phyloP scores from a whole-genome alignment of 805 yeast genomes.

The Candida stauntonica region DNA sequence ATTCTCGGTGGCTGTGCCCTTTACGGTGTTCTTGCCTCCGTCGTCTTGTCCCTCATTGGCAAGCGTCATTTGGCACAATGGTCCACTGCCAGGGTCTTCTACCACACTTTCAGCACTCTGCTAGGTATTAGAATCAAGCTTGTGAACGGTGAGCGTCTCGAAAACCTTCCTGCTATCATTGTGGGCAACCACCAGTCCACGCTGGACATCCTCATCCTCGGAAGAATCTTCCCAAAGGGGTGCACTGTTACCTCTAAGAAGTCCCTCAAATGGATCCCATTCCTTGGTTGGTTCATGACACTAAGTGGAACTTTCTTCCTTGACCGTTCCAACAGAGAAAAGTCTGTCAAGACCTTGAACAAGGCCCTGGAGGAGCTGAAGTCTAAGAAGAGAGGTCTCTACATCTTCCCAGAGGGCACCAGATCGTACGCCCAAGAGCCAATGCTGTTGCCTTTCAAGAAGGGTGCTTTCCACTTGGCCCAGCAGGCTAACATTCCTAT shows the following conservation, averaged over 20 bases:
- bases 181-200: conserved; percentile 91
- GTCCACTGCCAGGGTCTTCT: conserved; percentile 82
- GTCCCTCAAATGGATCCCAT: conserved; percentile 77
- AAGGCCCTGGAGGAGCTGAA: conserved; percentile 62
- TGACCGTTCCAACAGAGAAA: conserved; percentile 72
- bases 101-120: conserved; percentile 50
- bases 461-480: conserved; percentile 98
- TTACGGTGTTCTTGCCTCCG: conserved; percentile 76
- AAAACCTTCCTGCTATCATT: conserved; percentile 67
- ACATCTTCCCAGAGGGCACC: conserved; percentile 97
- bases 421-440: conserved; percentile 73
- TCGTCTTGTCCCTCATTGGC: conserved; percentile 60
- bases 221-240: conserved; percentile 78
- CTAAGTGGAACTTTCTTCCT: conserved; percentile 87
- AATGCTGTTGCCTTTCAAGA: conserved; percentile 80
- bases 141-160: conserved; percentile 58
- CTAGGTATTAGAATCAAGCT: conserved; percentile 70
- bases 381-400: conserved; percentile 64
- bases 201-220: conserved; percentile 77
- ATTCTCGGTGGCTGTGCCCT: conserved; percentile 57
- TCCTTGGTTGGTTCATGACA: conserved; percentile 96
- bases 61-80: conserved; percentile 82
- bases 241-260: conserved; percentile 92
- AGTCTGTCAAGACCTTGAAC: conserved; percentile 72
- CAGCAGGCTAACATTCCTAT: conserved; percentile 87